A percentile compares a stretch with the other conserved stretches of the same genome.
Evolutionary conservation across 495 filamentous ascomycete species (phyloP).

Genomic region (Melanomma pulvis-pyrius): DNA sequence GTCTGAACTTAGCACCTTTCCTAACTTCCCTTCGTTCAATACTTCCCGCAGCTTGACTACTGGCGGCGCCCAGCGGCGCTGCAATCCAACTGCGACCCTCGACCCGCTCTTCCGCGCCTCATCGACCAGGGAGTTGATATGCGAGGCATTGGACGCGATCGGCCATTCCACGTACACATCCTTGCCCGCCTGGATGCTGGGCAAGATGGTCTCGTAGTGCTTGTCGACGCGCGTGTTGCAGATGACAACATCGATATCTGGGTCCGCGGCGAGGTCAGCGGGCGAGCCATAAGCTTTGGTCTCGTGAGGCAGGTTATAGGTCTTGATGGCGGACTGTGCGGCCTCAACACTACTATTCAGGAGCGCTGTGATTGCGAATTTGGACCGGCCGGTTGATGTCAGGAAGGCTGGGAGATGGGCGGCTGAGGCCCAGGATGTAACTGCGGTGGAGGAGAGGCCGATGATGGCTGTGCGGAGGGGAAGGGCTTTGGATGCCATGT

Average conservation of each 20-base stretch:
- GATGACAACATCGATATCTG: slow-evolving; percentile 36
- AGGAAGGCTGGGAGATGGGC: slow-evolving; percentile 35
- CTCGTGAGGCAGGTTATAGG: slow-evolving; percentile 12
- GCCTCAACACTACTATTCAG: slow-evolving; percentile 22
- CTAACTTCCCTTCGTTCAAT: slow-evolving; percentile 15
- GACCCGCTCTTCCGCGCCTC: background rate
- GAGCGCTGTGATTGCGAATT: slow-evolving; percentile 27
- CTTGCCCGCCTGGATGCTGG: slow-evolving; percentile 27
- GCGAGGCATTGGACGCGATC: slow-evolving; percentile 3
- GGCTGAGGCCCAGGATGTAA: slow-evolving; percentile 24
- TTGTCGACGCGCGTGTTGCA: slow-evolving; percentile 17
- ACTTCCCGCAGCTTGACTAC: slow-evolving; percentile 18
- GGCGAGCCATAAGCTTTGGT: slow-evolving; percentile 35
- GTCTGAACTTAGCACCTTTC: slow-evolving; percentile 23
- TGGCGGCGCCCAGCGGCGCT: slow-evolving; percentile 9
- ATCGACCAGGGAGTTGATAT: slow-evolving; percentile 8
- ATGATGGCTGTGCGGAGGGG: slow-evolving; percentile 31
- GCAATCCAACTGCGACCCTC: slow-evolving; percentile 19
- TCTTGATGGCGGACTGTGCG: slow-evolving; percentile 22
- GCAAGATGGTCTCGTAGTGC: slow-evolving; percentile 24
- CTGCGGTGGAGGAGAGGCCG: slow-evolving; percentile 30
- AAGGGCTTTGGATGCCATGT: background rate
- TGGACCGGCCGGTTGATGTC: background rate
- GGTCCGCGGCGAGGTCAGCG: slow-evolving; percentile 28
- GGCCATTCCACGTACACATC: slow-evolving; percentile 35